phyloP scores from a whole-genome alignment of 345 rosid species.

The Arabis hirsuta region DNA sequence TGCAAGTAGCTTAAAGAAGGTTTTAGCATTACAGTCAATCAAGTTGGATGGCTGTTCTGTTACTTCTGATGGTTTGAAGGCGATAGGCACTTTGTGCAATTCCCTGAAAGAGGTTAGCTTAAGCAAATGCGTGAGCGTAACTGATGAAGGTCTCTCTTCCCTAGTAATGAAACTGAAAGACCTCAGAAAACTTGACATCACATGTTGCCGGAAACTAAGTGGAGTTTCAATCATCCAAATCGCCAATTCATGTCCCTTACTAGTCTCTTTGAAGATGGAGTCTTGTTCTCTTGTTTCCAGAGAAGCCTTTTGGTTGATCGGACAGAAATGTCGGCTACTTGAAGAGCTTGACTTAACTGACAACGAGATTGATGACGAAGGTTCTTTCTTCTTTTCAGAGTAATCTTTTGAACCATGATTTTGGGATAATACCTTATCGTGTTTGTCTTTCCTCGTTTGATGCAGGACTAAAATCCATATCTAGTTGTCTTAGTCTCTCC shows the following conservation, averaged over 20 bases:
- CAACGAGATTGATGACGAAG: constrained; percentile 51
- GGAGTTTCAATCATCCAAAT: constrained; percentile 46
- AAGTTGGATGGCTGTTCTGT: constrained; percentile 50
- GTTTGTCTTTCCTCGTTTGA: constrained; percentile 11
- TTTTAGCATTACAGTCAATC: constrained; percentile 46
- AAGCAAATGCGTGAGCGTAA: constrained; percentile 51
- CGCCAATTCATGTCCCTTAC: constrained; percentile 48
- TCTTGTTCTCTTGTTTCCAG: constrained; percentile 53
- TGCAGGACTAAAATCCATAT: constrained; percentile 55
- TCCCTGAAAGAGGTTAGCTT: constrained; percentile 49
- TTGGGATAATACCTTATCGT: not conserved
- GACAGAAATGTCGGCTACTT: constrained; percentile 49
- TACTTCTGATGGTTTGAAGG: constrained; percentile 49
- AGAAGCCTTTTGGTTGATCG: constrained; percentile 55
- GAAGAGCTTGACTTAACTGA: constrained; percentile 56
- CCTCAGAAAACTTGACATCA: constrained; percentile 52
- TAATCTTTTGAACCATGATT: not conserved
- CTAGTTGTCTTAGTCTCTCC: constrained; percentile 46
- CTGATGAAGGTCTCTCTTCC: constrained; percentile 51
- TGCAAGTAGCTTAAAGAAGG: constrained; percentile 44
- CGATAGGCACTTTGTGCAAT: constrained; percentile 44
- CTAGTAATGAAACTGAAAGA: constrained; percentile 45
- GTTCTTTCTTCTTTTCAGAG: constrained; percentile 34
- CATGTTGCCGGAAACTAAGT: constrained; percentile 56
- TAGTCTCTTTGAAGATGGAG: constrained; percentile 56